These are phyloP conservation scores for Chalaropsis thielavioides DNA, from an alignment of 2,329 filamentous ascomycete species.

Conservation along the genomic window DNA sequence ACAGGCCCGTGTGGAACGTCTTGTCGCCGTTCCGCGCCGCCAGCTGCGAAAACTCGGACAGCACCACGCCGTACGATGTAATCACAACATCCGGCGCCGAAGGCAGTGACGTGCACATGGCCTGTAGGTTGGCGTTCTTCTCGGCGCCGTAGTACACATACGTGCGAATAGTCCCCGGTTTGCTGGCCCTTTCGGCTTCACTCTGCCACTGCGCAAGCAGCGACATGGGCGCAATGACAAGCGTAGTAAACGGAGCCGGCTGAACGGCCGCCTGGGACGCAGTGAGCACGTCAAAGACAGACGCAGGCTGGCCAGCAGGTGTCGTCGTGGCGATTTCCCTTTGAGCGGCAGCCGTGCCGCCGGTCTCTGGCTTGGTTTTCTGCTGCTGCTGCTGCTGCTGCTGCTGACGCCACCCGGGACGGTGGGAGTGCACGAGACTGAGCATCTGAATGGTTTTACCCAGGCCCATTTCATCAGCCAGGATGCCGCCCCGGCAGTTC, in stretches of 20 bases:
- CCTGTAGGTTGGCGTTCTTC: constrained; percentile 63
- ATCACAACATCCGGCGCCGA: constrained; percentile 82
- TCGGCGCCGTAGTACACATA: constrained; percentile 88
- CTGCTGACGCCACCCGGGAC: constrained; percentile 21
- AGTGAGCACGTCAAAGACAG: constrained; percentile 9
- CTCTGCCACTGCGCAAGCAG: constrained; percentile 94
- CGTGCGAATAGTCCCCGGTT: constrained; percentile 64
- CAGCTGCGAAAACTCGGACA: constrained; percentile 59
- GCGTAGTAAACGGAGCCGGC: constrained; percentile 69
- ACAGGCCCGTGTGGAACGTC: constrained; percentile 56
- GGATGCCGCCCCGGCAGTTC: constrained; percentile 79
- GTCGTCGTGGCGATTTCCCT: not conserved
- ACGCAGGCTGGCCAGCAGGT: not conserved
- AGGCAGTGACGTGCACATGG: constrained; percentile 62
- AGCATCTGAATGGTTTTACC: constrained; percentile 99
- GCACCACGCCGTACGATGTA: constrained; percentile 81
- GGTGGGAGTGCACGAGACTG: constrained; percentile 76
- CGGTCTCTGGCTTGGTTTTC: too few species aligned
- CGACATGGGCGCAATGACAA: constrained; percentile 95
- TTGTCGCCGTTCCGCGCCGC: constrained; percentile 42
- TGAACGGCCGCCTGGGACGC: constrained; percentile 30
- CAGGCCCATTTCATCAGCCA: constrained; percentile 95
- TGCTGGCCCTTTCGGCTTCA: constrained; percentile 82
- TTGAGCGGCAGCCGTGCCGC: not conserved
- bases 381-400: not conserved